Percentiles rank a stretch among this genome's conserved stretches.
These are phyloP conservation scores for Domatiomyces globalis DNA, from an alignment of 2,329 filamentous ascomycete species.

Conservation along the genomic window DNA sequence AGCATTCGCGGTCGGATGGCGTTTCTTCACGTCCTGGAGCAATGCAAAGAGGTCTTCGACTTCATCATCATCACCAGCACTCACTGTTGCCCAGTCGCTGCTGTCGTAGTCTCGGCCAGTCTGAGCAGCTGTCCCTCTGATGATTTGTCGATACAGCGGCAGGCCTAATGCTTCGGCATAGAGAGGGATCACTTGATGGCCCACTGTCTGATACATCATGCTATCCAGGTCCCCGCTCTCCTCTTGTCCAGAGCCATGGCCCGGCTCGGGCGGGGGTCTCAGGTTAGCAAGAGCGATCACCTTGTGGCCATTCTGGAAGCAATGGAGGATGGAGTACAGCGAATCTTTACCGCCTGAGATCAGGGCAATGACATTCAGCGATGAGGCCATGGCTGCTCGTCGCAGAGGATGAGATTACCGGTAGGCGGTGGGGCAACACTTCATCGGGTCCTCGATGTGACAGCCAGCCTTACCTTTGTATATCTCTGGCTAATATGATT, in stretches of 20 bases:
- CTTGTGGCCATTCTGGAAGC: slow-evolving; percentile 67
- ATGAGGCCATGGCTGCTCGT: slow-evolving; percentile 1
- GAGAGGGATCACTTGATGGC: slow-evolving; percentile 71
- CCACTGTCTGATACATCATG: slow-evolving; percentile 99
- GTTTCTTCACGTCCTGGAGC: slow-evolving; percentile 49
- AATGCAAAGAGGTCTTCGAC: slow-evolving; percentile 75
- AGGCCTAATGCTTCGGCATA: slow-evolving; percentile 67
- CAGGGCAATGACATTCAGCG: slow-evolving; percentile 67
- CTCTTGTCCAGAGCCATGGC: slow-evolving; percentile 21
- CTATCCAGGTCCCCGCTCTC: slow-evolving; percentile 65
- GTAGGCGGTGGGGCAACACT: no score
- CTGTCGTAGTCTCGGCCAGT: slow-evolving; percentile 55
- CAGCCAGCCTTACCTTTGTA: no score
- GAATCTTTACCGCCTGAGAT: slow-evolving; percentile 97
- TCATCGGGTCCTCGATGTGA: no score
- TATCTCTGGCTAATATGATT: no score
- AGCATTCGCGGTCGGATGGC: slow-evolving; percentile 70
- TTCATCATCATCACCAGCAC: slow-evolving; percentile 65
- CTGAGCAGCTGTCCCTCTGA: slow-evolving; percentile 57
- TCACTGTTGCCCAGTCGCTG: slow-evolving; percentile 1
- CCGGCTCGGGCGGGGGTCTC: slow-evolving; percentile 39
- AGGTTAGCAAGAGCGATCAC: slow-evolving; percentile 84
- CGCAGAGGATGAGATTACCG: no score
- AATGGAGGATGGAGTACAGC: slow-evolving; percentile 84
- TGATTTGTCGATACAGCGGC: slow-evolving; percentile 69